Evolutionary conservation across 805 yeast genomes (phyloP).

Genomic region (Candida suzukii): DNA sequence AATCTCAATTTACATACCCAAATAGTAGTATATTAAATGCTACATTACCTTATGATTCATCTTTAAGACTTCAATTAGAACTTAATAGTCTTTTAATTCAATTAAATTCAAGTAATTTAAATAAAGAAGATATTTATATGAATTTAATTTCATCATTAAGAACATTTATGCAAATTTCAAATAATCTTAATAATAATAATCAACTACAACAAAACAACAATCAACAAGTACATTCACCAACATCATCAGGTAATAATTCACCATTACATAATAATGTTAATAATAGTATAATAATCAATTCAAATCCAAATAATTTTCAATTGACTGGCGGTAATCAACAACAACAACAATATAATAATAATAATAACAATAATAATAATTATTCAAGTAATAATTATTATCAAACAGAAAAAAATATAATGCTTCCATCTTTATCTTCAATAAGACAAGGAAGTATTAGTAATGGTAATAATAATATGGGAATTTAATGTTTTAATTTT

Average conservation of each 20-base stretch:
- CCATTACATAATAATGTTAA: conserved; percentile 6
- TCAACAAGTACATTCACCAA: conserved; percentile 11
- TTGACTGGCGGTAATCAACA: background rate
- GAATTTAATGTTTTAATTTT: no score
- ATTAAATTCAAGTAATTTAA: conserved; percentile 13
- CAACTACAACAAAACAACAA: no score
- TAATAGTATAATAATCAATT: background rate
- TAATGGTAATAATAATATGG: background rate
- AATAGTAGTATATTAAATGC: background rate
- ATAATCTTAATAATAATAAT: background rate
- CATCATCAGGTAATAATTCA: conserved; percentile 8
- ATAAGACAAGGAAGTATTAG: conserved; percentile 6
- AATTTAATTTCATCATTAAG: conserved; percentile 16
- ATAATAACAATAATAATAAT: background rate
- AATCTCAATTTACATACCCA: no score
- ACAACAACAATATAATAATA: conserved; percentile 8
- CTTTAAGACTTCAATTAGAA: conserved; percentile 16
- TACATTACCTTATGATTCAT: background rate
- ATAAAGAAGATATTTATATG: conserved; percentile 20
- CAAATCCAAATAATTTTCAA: background rate
- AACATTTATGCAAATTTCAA: background rate
- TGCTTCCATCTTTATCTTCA: conserved; percentile 17
- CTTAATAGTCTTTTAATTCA: conserved; percentile 21
- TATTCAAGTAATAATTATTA: background rate
- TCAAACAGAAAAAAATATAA: conserved; percentile 8